phyloP scores from a whole-genome alignment of 495 filamentous ascomycete species.

The Aspergillus cristatus region DNA sequence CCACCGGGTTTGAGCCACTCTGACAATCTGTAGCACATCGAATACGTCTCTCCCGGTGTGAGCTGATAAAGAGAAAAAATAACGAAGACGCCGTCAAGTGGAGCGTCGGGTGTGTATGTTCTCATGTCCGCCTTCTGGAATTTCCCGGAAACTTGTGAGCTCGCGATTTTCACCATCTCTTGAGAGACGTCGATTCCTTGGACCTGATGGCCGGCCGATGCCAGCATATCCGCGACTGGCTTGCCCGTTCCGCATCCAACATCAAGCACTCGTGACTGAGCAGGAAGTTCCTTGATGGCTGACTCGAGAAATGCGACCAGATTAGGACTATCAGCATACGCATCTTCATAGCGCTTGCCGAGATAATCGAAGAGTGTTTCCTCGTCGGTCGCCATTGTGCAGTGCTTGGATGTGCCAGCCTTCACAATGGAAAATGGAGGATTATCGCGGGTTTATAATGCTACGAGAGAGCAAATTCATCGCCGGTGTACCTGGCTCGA shows the following conservation, averaged over 20 bases:
- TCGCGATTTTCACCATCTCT: constrained; percentile 23
- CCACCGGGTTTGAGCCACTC: constrained; percentile 12
- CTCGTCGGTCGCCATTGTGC: background rate
- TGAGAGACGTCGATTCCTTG: constrained; percentile 27
- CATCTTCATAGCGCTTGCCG: background rate
- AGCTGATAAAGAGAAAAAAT: constrained; percentile 13
- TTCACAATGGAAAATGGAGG: no score
- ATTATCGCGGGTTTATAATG: no score
- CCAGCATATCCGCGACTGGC: constrained; percentile 23
- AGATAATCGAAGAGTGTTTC: background rate
- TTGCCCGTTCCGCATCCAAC: constrained; percentile 42
- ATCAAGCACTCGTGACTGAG: constrained; percentile 15
- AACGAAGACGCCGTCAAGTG: constrained; percentile 9
- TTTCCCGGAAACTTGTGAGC: constrained; percentile 18
- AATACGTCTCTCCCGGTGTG: constrained; percentile 4
- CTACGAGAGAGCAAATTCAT: no score
- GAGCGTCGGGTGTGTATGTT: constrained; percentile 9
- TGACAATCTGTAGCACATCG: constrained; percentile 7
- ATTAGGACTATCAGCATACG: background rate
- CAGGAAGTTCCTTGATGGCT: background rate
- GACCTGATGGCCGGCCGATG: constrained; percentile 19
- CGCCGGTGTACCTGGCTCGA: no score
- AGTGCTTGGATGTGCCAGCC: no score
- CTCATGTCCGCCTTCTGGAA: constrained; percentile 24
- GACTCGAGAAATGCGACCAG: background rate